Evolutionary conservation across 805 yeast species (phyloP), one percentile per base, ranked within the genome.

Genomic region (Starmerella vaccinii): DNA sequence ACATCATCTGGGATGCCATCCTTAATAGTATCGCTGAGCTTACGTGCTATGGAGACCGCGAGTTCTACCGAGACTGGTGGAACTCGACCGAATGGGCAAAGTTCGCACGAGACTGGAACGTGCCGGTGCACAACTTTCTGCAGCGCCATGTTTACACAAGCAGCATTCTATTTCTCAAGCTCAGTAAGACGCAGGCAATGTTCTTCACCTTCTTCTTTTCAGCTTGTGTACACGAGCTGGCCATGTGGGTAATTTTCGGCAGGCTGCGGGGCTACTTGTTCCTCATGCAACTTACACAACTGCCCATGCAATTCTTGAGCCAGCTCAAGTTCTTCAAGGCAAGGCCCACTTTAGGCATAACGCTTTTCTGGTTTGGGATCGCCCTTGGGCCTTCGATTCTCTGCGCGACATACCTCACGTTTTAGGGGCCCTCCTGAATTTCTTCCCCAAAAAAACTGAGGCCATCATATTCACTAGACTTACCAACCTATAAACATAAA

Each of bases 51-150:
- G 96, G 86, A 4, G 97, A 92, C 64, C 77, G 98, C 46, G 84
- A 84, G 57, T 92, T 92, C 66, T 92, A 94, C 63, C 90, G 95
- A 3, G 84, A 87, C 40, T 94, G 98, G 98, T 92, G 99, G 98
- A 86, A 89, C 59, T 84, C 94, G 54, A 78, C 82, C 18, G 83
- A 86, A 38, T 92, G 97, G 96, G 84, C 84, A 51, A 89, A 89
- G 63, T 92, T 85, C 65, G 82, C 96, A 10, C 74, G 97, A 57
- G 80, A 84, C 55, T 94, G 99, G 98, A 92, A 92, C 64, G 76
- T 77, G 9, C 96, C 97, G 0, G 97, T 92, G 21, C 96, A 92
- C 65, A 76, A 79, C 61, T 92, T 92, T 59, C 69, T 92, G 52
- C 70, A 89, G 41, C 76, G 97, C 57, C 99, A 94, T 63, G 97